Evolutionary conservation across 1,284 basidiomycete species (phyloP), one percentile per base, ranked within the genome.

Genomic region (Sporisorium reilianum): DNA sequence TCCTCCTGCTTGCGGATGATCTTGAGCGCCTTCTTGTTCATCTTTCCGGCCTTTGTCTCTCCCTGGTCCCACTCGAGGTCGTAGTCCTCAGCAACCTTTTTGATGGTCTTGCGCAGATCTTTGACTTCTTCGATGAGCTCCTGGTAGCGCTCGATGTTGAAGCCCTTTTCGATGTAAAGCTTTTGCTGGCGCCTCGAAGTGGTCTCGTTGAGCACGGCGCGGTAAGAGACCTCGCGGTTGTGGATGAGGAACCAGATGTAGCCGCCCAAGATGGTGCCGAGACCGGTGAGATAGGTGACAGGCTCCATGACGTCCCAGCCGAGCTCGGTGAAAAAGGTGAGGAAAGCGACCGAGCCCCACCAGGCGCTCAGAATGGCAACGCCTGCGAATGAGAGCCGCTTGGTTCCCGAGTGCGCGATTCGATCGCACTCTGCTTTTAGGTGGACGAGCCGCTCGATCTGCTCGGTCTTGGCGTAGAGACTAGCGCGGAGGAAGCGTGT

Each of bases 21-120:
- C 42, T 79, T 73, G 53, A 81, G 64, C n/a, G 80, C 80, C 56
- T 70, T 48, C 36, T 77, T 79, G 65, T 65, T 69, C 56, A 77
- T 55, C 64, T 78, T 67, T 14, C 76, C 78, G 5, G 74, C 57
- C n/a, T 46, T 55, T 18, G 75, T 80, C 57, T 76, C 76, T 10
- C 76, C 68, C 42, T 81, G 80, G 32, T 81, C 79, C 78, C 78
- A 81, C 44, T 80, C 72, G n/a, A 80, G 64, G 40, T 80, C 80
- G 55, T 81, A 81, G 50, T 81, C 78, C 30, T 73, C 71, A 22
- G 80, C 80, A 10, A 81, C 77, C 52, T 67, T 70, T 42, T 80
- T 78, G 69, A 81, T 80, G 11, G 64, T 64, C 44, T 58, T 64
- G 36, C 80, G 64, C 38, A 81, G 63, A 32, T 78, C 74, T 41